Evolutionary conservation across 1,139 yeast genomes (phyloP).

Genomic region (Pneumocystis wakefieldiae): DNA sequence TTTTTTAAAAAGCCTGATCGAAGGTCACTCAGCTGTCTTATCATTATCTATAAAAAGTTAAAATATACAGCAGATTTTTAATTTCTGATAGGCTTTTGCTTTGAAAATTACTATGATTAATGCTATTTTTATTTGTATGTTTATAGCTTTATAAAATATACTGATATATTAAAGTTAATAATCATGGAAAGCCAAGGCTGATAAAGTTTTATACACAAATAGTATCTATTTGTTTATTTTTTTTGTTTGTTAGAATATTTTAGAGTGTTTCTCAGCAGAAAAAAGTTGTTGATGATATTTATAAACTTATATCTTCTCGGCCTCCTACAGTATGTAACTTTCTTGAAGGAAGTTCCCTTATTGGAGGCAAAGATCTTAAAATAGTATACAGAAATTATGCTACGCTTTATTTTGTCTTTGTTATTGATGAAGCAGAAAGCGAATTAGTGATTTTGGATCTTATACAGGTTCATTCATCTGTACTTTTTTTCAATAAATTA

Average conservation of each 20-base stretch:
- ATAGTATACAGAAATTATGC: slow-evolving; percentile 92
- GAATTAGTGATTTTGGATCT: slow-evolving; percentile 86
- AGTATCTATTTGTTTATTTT: slow-evolving; percentile 7
- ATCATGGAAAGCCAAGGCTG: slow-evolving; percentile 80
- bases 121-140: slow-evolving; percentile 73
- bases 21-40: background rate
- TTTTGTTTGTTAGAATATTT: slow-evolving; percentile 10
- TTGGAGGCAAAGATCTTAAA: slow-evolving; percentile 61
- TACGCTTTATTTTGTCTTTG: slow-evolving; percentile 81
- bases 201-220: slow-evolving; percentile 89
- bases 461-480: slow-evolving; percentile 42
- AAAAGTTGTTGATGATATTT: slow-evolving; percentile 57
- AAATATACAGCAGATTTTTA: background rate
- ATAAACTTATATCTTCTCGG: slow-evolving; percentile 52
- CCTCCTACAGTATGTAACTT: slow-evolving; percentile 65
- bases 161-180: slow-evolving; percentile 43
- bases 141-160: slow-evolving; percentile 18
- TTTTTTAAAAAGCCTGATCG: background rate
- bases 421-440: slow-evolving; percentile 90
- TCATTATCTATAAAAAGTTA: background rate
- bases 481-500: background rate
- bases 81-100: background rate
- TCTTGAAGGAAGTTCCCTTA: slow-evolving; percentile 31
- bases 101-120: slow-evolving; percentile 46
- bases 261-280: slow-evolving; percentile 57